These are phyloP conservation scores for Heracleum sosnowskyi DNA, from an alignment of 129 eudicot genomes.

Conservation along the genomic window DNA sequence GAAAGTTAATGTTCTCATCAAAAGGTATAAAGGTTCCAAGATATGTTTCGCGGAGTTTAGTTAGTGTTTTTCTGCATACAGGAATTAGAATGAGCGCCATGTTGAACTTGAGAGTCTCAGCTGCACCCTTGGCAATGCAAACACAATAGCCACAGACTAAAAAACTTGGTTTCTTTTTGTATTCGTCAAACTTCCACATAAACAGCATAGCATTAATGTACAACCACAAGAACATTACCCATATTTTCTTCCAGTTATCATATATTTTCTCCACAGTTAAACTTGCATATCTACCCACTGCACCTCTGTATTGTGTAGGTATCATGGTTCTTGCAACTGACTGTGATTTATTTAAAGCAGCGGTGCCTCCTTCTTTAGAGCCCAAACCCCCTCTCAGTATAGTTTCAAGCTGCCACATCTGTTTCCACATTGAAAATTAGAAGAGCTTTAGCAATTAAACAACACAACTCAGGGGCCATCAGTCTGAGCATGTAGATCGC, in stretches of 20 bases:
- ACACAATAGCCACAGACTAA: conserved; percentile 50
- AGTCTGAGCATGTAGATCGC: background rate
- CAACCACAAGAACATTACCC: conserved; percentile 26
- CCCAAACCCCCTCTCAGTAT: conserved; percentile 41
- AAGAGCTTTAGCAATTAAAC: background rate
- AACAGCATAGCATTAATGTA: conserved; percentile 43
- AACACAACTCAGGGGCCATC: background rate
- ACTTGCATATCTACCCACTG: conserved; percentile 31
- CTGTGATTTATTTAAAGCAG: conserved; percentile 21
- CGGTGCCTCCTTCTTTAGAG: background rate
- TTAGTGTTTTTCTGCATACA: conserved; percentile 55
- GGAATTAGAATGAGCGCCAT: conserved; percentile 67
- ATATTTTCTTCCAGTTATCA: background rate
- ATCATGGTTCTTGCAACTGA: conserved; percentile 85
- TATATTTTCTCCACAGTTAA: conserved; percentile 29
- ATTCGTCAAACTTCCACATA: conserved; percentile 51
- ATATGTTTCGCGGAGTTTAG: conserved; percentile 34
- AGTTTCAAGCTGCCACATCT: conserved; percentile 99
- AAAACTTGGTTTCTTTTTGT: conserved; percentile 21
- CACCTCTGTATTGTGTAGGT: conserved; percentile 51
- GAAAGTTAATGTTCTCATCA: conserved; percentile 40
- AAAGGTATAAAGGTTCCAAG: conserved; percentile 40
- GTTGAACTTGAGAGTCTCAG: conserved; percentile 62
- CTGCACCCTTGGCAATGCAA: conserved; percentile 56
- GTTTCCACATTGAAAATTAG: conserved; percentile 14